Evolutionary conservation across 306 rosid genomes (phyloP).

Genomic region (Lathyrus aphaca): DNA sequence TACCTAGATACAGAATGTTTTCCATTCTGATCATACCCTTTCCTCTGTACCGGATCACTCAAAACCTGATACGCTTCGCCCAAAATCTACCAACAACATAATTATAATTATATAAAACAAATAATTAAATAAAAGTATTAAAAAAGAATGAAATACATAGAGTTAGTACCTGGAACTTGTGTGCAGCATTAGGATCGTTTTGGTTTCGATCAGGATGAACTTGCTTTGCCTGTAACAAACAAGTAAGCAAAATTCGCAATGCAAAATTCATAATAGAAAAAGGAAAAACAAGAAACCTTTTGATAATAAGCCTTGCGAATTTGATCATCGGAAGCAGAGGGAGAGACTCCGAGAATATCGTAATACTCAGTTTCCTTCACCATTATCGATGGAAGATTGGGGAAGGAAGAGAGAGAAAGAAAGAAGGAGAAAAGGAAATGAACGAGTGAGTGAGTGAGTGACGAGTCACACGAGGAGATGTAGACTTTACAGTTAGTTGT

Average conservation of each 20-base stretch:
- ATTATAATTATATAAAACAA: neutral
- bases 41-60: slow-evolving; percentile 82
- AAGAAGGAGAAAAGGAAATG: neutral
- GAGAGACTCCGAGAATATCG: slow-evolving; percentile 68
- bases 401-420: neutral
- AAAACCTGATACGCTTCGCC: slow-evolving; percentile 94
- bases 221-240: slow-evolving; percentile 71
- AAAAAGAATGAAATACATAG: neutral
- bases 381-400: slow-evolving; percentile 34
- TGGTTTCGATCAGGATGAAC: slow-evolving; percentile 96
- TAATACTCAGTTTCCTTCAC: slow-evolving; percentile 85
- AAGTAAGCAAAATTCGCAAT: neutral
- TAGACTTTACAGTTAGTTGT: slow-evolving; percentile 78
- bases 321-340: slow-evolving; percentile 76
- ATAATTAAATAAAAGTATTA: neutral
- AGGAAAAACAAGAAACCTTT: slow-evolving; percentile 48
- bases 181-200: slow-evolving; percentile 85
- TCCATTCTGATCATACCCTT: slow-evolving; percentile 80
- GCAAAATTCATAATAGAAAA: neutral
- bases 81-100: slow-evolving; percentile 51
- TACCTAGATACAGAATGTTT: slow-evolving; percentile 77
- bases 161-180: slow-evolving; percentile 57
- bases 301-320: slow-evolving; percentile 92
- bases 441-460: neutral
- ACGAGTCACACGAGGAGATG: slow-evolving; percentile 35